These are phyloP conservation scores for Botrytis tulipae DNA, from an alignment of 2,329 filamentous ascomycete genomes.

Conservation along the genomic window DNA sequence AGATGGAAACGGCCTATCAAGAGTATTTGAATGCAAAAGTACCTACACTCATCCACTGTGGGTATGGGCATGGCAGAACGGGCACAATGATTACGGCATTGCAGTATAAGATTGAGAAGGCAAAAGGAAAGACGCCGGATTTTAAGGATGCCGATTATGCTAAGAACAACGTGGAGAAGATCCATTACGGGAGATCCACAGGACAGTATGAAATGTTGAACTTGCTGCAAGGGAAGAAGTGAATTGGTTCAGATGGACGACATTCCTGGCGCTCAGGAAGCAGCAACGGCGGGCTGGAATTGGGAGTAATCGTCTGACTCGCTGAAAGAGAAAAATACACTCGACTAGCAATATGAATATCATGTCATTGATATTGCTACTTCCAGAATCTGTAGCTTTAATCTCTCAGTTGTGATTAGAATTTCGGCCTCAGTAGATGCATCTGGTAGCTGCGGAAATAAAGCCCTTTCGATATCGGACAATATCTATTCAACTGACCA, in stretches of 20 bases:
- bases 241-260: neutral
- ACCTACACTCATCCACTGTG: neutral
- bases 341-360: neutral
- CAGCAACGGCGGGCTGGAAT: neutral
- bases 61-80: neutral
- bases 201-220: constrained; percentile 1
- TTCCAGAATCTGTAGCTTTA: too few relatives aligned
- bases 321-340: too few relatives aligned
- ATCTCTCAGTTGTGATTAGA: neutral
- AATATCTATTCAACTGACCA: neutral
- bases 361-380: neutral
- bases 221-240: neutral
- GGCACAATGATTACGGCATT: constrained; percentile 3
- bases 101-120: neutral
- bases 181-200: neutral
- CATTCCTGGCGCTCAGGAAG: neutral
- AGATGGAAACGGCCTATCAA: neutral
- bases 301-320: neutral
- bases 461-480: neutral
- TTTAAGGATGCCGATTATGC: neutral
- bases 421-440: neutral
- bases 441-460: neutral
- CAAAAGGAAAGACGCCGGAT: neutral
- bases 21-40: neutral
- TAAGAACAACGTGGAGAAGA: neutral